A percentile compares a stretch with the other conserved stretches of the same genome.
phyloP scores from a whole-genome alignment of 1,139 yeast species.

The Lodderomyces pseudojiufengensis region DNA sequence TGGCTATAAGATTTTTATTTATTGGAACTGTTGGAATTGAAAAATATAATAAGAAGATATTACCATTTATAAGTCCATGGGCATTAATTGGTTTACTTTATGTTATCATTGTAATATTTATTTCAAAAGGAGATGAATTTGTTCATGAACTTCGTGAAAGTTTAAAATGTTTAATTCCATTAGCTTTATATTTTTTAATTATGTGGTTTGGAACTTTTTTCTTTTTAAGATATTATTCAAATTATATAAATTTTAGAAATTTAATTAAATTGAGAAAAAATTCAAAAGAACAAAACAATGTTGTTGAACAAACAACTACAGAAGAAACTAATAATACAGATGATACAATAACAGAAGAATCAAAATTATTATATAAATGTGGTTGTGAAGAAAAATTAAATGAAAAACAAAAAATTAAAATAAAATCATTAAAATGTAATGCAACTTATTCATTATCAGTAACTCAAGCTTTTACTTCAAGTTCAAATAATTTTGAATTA shows the following conservation, averaged over 20 bases:
- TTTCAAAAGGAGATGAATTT: slow-evolving; percentile 50
- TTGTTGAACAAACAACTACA: slow-evolving; percentile 5
- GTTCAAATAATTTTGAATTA: slow-evolving; percentile 53
- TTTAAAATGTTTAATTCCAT: slow-evolving; percentile 50
- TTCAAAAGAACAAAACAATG: background rate
- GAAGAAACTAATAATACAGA: no score
- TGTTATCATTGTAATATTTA: slow-evolving; percentile 51
- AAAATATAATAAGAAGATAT: slow-evolving; percentile 27
- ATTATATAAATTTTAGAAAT: slow-evolving; percentile 5
- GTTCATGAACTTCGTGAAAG: slow-evolving; percentile 49
- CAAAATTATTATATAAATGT: slow-evolving; percentile 21
- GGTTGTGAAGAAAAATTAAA: slow-evolving; percentile 31
- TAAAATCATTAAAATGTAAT: slow-evolving; percentile 20
- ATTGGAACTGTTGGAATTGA: slow-evolving; percentile 23
- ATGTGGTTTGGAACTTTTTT: slow-evolving; percentile 47
- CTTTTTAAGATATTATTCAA: slow-evolving; percentile 28
- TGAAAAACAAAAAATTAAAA: slow-evolving; percentile 15
- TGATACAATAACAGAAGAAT: slow-evolving; percentile 5
- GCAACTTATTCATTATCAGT: slow-evolving; percentile 41
- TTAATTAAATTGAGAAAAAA: background rate
- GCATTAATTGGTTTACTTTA: slow-evolving; percentile 51
- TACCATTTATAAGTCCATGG: slow-evolving; percentile 46
- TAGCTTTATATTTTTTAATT: slow-evolving; percentile 42
- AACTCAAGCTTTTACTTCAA: slow-evolving; percentile 57
- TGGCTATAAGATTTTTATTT: slow-evolving; percentile 35